Evolutionary conservation across 2,329 filamentous ascomycete species (phyloP), one percentile per base, ranked within the genome.

Genomic region (Uncinocarpus reesii): DNA sequence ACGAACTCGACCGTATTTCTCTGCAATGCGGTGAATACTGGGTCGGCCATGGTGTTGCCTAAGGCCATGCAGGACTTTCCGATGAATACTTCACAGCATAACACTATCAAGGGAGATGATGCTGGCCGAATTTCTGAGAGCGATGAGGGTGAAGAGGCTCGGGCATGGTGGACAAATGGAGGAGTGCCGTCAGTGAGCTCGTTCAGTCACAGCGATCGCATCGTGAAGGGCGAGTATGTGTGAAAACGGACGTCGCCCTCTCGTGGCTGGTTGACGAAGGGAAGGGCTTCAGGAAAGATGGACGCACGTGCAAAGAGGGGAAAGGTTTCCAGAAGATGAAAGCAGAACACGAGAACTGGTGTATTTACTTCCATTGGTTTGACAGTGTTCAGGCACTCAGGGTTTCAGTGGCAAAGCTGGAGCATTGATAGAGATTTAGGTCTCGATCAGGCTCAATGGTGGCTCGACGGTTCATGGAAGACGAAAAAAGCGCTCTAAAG

Each of bases 381-480:
- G 36, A 41, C 36, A 38, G 36, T 47, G 45, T 41, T 41, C 45
- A 47, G 18, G 45, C 45, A 41, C 16, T 35, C 26, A 20, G 18
- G 26, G 45, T 47, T 47, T 47, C 45, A 47, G 45, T 47, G 45
- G 45, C 35, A 34, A 47, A 32, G 32, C 42, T 20, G 28, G 37
- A 40, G 34, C 24, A 47, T 36, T 32, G 31, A 34, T 15, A 32
- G 21, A 18, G 21, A 31, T 40, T 16, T 34, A n/a, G 37, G 10
- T 40, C 23, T 13, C n/a, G 10, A 32, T 20, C 40, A 24, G 20
- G 40, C 28, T 31, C 13, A 24, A 16, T 26, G 8, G 37, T 41
- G 45, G 36, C 45, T 47, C 15, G 26, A 34, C n/a, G 1, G 45
- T 34, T 47, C 45, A 29, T 38, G 16, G 31, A 44, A n/a, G 18